These are phyloP conservation scores for Jatropha podagrica DNA, from an alignment of 441 rosid species.

Conservation along the genomic window DNA sequence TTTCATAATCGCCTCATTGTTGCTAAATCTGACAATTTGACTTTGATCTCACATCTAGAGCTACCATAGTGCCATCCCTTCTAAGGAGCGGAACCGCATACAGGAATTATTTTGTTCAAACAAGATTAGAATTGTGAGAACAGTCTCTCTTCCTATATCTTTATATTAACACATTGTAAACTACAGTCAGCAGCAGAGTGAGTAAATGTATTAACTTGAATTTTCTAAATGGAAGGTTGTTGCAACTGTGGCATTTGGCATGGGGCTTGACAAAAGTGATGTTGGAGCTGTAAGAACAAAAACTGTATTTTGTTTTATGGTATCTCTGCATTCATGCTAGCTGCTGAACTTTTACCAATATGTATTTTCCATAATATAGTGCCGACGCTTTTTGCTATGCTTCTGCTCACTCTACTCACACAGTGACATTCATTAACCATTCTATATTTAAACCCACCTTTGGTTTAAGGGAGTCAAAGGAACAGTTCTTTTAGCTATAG, in stretches of 20 bases:
- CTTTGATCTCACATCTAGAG: conserved; percentile 44
- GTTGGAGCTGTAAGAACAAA: conserved; percentile 88
- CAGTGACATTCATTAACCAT: background rate
- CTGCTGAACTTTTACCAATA: background rate
- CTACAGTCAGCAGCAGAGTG: background rate
- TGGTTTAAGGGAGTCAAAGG: background rate
- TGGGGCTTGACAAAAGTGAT: conserved; percentile 96
- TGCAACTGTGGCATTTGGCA: conserved; percentile 99
- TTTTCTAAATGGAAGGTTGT: conserved; percentile 64
- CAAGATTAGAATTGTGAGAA: conserved; percentile 91
- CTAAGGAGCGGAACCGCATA: conserved; percentile 69
- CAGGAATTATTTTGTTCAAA: conserved; percentile 90
- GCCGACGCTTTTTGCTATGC: background rate
- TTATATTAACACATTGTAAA: background rate
- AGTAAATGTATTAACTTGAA: conserved; percentile 13
- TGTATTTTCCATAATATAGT: background rate
- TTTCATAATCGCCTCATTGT: conserved; percentile 8
- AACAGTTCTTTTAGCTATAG: background rate
- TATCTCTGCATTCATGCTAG: conserved; percentile 19
- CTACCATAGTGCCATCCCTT: conserved; percentile 82
- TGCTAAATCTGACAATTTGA: conserved; percentile 31
- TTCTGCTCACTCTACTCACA: background rate
- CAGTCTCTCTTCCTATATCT: background rate
- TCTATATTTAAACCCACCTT: background rate
- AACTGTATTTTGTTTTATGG: conserved; percentile 21